These are phyloP conservation scores for Cymbidium sinense DNA, from an alignment of 106 monocot species.

Conservation along the genomic window DNA sequence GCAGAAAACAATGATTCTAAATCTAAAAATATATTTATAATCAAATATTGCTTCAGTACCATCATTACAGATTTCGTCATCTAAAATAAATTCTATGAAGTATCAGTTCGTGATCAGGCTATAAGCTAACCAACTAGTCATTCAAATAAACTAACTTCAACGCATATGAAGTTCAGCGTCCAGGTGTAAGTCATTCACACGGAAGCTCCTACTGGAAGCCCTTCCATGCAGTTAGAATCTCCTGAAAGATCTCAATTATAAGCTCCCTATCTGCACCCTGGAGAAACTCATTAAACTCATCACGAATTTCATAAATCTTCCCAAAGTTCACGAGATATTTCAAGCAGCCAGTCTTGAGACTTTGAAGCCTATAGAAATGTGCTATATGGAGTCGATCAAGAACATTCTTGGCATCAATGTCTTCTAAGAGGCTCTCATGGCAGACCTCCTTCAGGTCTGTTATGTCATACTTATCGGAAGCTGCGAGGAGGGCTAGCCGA, in stretches of 20 bases:
- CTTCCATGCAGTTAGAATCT: constrained; percentile 75
- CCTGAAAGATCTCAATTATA: constrained; percentile 67
- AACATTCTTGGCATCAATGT: constrained; percentile 71
- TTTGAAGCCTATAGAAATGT: constrained; percentile 42
- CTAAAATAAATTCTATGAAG: too few species aligned
- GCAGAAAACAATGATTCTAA: too few species aligned
- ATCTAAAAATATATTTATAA: too few species aligned
- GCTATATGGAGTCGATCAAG: constrained; percentile 79
- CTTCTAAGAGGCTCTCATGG: constrained; percentile 77
- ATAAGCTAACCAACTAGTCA: too few species aligned
- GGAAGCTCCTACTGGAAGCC: constrained; percentile 18
- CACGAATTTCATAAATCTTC: constrained; percentile 75
- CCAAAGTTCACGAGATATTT: constrained; percentile 78
- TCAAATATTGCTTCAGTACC: too few species aligned
- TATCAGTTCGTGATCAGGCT: too few species aligned
- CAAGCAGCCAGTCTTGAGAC: constrained; percentile 71
- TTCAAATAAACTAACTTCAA: too few species aligned
- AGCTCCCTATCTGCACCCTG: constrained; percentile 67
- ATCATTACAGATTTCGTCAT: too few species aligned
- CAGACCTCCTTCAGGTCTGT: constrained; percentile 71
- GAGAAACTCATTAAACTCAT: constrained; percentile 64
- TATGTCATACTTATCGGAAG: constrained; percentile 87
- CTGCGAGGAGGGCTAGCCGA: constrained; percentile 60
- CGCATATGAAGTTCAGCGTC: too few species aligned
- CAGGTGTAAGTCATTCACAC: too few species aligned